phyloP scores from a whole-genome alignment of 495 filamentous ascomycete species.

The Penicillium pancosmium region DNA sequence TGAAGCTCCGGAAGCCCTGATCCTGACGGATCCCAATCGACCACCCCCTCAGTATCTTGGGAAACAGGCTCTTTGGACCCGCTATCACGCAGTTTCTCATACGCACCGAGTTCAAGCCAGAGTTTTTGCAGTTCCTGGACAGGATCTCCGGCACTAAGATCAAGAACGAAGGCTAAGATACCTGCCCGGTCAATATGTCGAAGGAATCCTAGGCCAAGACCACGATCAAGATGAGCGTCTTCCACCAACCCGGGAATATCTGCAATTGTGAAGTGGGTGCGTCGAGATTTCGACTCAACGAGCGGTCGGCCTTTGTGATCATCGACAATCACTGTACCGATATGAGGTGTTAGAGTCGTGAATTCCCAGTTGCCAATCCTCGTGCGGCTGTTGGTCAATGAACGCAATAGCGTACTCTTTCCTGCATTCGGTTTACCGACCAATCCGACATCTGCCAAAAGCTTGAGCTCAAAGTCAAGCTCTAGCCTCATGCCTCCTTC shows the following conservation, averaged over 20 bases:
- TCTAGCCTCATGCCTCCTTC: constrained; percentile 75
- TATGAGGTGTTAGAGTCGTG: constrained; percentile 90
- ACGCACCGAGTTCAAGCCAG: constrained; percentile 87
- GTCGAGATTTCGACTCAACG: constrained; percentile 43
- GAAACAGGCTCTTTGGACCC: constrained; percentile 50
- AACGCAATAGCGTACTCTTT: constrained; percentile 89
- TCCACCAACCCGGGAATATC: constrained; percentile 94
- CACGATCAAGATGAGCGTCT: constrained; percentile 89
- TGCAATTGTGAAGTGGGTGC: constrained; percentile 87
- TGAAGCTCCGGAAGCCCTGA: constrained; percentile 30
- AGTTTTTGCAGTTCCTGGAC: constrained; percentile 74
- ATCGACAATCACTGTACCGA: constrained; percentile 92
- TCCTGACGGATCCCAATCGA: constrained; percentile 30
- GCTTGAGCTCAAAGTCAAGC: constrained; percentile 88
- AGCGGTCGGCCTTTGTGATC: constrained; percentile 71
- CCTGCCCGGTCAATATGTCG: constrained; percentile 92
- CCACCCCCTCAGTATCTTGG: constrained; percentile 46
- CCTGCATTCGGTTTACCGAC: constrained; percentile 96
- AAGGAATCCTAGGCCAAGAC: constrained; percentile 87
- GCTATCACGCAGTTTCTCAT: constrained; percentile 70
- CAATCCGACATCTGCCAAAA: constrained; percentile 91
- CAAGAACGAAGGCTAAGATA: constrained; percentile 90
- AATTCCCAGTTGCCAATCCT: constrained; percentile 96
- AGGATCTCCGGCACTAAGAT: constrained; percentile 79
- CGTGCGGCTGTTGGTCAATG: constrained; percentile 81